Conservation (phyloP, 179 eudicot genomes). For the Sideroxylon spinosum region DNA sequence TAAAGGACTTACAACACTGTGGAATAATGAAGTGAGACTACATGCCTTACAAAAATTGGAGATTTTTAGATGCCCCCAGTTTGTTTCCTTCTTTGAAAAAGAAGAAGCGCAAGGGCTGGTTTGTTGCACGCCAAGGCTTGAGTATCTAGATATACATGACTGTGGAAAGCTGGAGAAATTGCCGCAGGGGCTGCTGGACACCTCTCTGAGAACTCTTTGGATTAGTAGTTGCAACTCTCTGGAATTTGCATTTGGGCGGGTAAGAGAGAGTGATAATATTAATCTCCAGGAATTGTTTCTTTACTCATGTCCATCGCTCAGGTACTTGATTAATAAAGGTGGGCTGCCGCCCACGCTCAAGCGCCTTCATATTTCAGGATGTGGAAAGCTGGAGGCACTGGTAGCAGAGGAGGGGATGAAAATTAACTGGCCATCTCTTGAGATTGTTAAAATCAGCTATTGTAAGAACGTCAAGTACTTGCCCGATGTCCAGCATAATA, state of each 20-base stretch:
- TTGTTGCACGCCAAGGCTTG: too few species aligned
- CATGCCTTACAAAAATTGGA: background rate
- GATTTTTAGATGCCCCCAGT: background rate
- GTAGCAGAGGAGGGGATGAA: background rate
- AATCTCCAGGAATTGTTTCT: too few species aligned
- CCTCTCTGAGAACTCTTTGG: background rate
- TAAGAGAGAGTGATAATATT: too few species aligned
- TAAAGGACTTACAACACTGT: background rate
- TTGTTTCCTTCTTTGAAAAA: background rate
- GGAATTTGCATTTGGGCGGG: too few species aligned
- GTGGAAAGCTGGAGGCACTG: too few species aligned
- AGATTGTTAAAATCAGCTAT: background rate
- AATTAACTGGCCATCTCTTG: background rate
- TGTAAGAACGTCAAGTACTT: background rate
- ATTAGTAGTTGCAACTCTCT: background rate
- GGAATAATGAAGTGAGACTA: background rate
- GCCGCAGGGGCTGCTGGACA: background rate
- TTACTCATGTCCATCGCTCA: too few species aligned
- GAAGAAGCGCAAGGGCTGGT: background rate
- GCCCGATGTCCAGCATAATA: background rate
- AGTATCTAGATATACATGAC: background rate
- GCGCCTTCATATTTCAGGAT: too few species aligned
- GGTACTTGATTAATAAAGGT: background rate
- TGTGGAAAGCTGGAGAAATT: background rate
- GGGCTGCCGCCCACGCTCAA: too few species aligned